These are phyloP conservation scores for Syzygium aromaticum DNA, from an alignment of 345 rosid genomes.

Conservation along the genomic window DNA sequence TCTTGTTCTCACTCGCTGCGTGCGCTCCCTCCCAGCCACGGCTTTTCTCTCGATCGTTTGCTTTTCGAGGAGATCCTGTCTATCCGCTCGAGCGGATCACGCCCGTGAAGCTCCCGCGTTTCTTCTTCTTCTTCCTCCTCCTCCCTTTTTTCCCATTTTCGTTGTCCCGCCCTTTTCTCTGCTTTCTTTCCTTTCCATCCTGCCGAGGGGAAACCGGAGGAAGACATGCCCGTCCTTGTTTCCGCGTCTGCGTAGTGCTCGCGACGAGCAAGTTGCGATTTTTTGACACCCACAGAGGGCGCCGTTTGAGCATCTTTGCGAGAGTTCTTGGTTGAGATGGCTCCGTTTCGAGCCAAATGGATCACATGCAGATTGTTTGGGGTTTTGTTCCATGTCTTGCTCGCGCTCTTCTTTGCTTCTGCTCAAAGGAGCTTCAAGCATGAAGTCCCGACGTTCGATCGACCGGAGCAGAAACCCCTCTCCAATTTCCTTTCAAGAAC, in stretches of 20 bases:
- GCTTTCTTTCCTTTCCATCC: background rate
- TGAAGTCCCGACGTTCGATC: background rate
- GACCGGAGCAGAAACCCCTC: background rate
- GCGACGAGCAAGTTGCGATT: background rate
- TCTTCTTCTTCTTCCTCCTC: background rate
- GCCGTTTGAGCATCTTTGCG: background rate
- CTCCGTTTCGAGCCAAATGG: background rate
- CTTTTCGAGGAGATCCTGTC: background rate
- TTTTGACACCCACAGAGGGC: background rate
- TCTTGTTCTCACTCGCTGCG: background rate
- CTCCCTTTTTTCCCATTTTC: accelerated
- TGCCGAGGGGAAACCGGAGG: background rate
- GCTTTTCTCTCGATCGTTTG: background rate
- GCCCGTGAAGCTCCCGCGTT: background rate
- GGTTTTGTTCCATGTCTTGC: background rate
- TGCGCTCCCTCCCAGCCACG: background rate
- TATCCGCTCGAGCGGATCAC: background rate
- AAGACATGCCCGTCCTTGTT: background rate
- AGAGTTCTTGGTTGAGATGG: background rate
- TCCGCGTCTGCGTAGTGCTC: background rate
- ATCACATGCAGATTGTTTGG: background rate
- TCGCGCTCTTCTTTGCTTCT: constrained; percentile 10
- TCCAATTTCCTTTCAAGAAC: constrained; percentile 1
- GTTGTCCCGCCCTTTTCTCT: background rate
- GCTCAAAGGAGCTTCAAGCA: constrained; percentile 10